phyloP scores from a whole-genome alignment of 2,329 filamentous ascomycete species.

The Akanthomyces uredinophilus region DNA sequence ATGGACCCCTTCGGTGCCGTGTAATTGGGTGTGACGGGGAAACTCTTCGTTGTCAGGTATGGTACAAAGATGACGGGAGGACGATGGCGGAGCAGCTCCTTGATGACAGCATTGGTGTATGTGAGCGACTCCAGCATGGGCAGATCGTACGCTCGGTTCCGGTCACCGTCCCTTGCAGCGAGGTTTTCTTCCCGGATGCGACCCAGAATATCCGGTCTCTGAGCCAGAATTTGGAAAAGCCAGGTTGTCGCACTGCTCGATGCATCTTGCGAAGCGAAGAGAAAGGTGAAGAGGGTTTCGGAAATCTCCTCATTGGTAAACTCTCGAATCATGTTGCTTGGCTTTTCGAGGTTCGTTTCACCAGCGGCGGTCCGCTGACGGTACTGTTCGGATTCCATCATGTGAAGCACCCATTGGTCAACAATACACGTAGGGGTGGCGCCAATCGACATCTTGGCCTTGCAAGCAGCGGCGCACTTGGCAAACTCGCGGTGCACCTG shows the following conservation, averaged over 20 bases:
- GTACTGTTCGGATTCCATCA: conserved; percentile 67
- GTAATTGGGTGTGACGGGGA: conserved; percentile 42
- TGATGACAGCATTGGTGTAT: conserved; percentile 49
- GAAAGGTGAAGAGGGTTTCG: conserved; percentile 47
- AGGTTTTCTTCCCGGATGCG: conserved; percentile 44
- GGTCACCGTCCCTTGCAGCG: conserved; percentile 37
- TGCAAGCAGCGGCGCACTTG: conserved; percentile 66
- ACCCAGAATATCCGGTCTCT: conserved; percentile 43
- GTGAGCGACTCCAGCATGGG: conserved; percentile 43
- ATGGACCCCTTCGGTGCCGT: conserved; percentile 46
- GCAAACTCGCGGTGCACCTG: conserved; percentile 66
- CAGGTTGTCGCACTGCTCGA: conserved; percentile 49
- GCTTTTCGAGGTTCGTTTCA: conserved; percentile 34
- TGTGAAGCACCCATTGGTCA: conserved; percentile 69
- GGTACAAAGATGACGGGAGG: conserved; percentile 52
- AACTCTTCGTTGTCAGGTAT: conserved; percentile 42
- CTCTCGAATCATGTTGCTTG: conserved; percentile 42
- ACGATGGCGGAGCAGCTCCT: conserved; percentile 46
- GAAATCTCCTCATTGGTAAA: conserved; percentile 46
- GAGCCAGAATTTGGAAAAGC: conserved; percentile 48
- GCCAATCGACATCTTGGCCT: conserved; percentile 64
- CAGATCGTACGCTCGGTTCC: conserved; percentile 35
- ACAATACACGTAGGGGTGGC: conserved; percentile 67
- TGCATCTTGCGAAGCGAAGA: conserved; percentile 50
- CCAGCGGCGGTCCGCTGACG: conserved; percentile 59